A percentile compares a stretch with the other conserved stretches of the same genome.
These are phyloP conservation scores for Aspergillus texensis DNA, from an alignment of 2,329 filamentous ascomycete species.

Conservation along the genomic window DNA sequence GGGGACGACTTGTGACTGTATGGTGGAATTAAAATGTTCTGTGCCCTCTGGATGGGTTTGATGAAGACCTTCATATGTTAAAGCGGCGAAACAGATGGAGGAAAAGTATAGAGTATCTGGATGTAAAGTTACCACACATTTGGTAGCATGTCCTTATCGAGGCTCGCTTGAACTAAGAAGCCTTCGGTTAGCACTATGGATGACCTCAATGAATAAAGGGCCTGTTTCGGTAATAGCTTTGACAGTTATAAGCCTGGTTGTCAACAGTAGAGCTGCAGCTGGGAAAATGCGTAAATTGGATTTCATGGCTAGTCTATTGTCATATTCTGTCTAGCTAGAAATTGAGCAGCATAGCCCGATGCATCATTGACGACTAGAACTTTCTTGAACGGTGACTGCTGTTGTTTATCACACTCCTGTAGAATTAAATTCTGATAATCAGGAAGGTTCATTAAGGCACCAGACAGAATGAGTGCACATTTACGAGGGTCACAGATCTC, in stretches of 20 bases:
- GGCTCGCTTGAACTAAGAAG: no score
- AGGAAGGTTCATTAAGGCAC: conserved; percentile 24
- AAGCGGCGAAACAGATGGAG: no score
- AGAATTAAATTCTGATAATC: conserved; percentile 14
- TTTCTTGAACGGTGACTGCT: not conserved
- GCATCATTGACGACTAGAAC: not conserved
- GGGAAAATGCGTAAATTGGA: not conserved
- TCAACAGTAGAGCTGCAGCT: not conserved
- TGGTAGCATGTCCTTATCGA: no score
- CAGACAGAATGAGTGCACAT: conserved; percentile 21
- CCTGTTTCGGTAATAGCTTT: not conserved
- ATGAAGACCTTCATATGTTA: no score
- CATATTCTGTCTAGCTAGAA: not conserved
- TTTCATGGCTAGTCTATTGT: not conserved
- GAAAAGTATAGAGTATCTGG: no score
- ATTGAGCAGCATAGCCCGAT: not conserved
- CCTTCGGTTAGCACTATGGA: not conserved
- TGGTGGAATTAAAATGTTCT: not conserved
- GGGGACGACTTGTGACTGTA: not conserved
- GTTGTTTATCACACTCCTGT: not conserved
- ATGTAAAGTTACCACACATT: no score
- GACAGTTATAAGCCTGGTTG: not conserved
- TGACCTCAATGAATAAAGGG: not conserved
- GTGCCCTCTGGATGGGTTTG: not conserved
- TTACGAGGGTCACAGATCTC: conserved; percentile 15